These are phyloP conservation scores for Cyberlindnera japonica DNA, from an alignment of 805 yeast genomes.

Conservation along the genomic window DNA sequence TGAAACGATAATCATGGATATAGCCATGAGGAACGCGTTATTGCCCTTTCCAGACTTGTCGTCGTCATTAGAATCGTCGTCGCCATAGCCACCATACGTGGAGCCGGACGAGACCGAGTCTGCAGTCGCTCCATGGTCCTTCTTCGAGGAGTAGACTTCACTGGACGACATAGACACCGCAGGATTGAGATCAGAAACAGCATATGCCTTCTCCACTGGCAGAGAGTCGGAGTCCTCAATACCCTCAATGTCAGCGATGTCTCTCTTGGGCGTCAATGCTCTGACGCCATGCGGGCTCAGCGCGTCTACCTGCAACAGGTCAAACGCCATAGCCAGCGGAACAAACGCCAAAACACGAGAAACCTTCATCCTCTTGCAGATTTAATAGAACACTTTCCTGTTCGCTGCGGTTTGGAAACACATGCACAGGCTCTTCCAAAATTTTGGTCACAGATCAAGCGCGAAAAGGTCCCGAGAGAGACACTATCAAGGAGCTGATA, in stretches of 20 bases:
- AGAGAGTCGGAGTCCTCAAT: constrained; percentile 23
- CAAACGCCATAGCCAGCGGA: constrained; percentile 4
- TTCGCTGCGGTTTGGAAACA: no score
- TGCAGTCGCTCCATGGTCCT: neutral
- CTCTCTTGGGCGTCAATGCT: constrained; percentile 14
- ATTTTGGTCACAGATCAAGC: no score
- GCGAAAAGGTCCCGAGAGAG: no score
- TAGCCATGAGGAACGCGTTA: constrained; percentile 66
- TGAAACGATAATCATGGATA: constrained; percentile 89
- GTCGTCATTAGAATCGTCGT: constrained; percentile 3
- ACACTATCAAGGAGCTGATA: neutral
- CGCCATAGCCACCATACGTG: constrained; percentile 1
- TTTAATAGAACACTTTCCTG: neutral
- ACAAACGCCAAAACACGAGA: neutral
- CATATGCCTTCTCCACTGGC: constrained; percentile 19
- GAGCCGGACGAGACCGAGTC: no score
- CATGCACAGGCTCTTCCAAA: no score
- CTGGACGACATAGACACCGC: constrained; percentile 3
- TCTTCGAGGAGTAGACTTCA: neutral
- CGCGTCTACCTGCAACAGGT: constrained; percentile 1
- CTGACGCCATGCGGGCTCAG: constrained; percentile 9
- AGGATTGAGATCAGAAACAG: neutral
- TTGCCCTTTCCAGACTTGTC: constrained; percentile 6
- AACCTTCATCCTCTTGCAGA: constrained; percentile 1
- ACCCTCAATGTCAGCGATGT: constrained; percentile 23